phyloP scores from a whole-genome alignment of 495 filamentous ascomycete genomes.

The Penicillium argentinense region DNA sequence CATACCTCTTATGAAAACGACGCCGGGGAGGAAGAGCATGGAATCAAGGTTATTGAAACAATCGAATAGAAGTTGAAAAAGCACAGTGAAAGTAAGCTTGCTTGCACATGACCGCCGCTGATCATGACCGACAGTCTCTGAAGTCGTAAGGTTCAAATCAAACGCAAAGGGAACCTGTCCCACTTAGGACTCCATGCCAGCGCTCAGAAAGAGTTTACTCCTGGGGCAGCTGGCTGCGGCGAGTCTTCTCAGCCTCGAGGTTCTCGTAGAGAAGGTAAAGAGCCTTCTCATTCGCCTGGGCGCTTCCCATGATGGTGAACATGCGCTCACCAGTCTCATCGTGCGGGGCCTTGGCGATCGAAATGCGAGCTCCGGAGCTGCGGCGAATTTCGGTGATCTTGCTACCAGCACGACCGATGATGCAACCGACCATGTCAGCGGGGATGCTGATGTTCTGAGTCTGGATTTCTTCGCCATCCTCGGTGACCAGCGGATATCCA shows the following conservation, averaged over 20 bases:
- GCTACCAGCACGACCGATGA: conserved; percentile 89
- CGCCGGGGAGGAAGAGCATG: no score
- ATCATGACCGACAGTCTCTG: conserved; percentile 38
- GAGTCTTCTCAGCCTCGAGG: conserved; percentile 97
- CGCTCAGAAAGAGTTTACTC: conserved; percentile 47
- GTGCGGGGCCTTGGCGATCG: conserved; percentile 96
- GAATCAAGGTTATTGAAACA: no score
- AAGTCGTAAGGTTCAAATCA: conserved; percentile 37
- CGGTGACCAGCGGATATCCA: conserved; percentile 79
- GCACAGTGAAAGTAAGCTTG: conserved; percentile 46
- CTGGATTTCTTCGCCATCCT: conserved; percentile 96
- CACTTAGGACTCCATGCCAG: conserved; percentile 20
- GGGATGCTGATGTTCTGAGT: conserved; percentile 99
- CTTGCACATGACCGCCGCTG: conserved; percentile 36
- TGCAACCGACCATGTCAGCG: conserved; percentile 99
- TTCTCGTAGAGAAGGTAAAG: conserved; percentile 98
- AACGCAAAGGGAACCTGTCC: conserved; percentile 22
- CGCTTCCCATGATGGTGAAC: conserved; percentile 98
- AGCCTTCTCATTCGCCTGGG: conserved; percentile 88
- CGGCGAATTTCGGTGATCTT: conserved; percentile 99
- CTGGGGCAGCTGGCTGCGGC: conserved; percentile 78
- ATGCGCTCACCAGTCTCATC: conserved; percentile 97
- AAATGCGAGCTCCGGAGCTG: conserved; percentile 93
- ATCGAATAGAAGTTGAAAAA: no score
- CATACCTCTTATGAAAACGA: no score